Evolutionary conservation across 108 stramenopile genomes (phyloP), one percentile per base, ranked within the genome.

Genomic region (Cyclostephanos tholiformis): DNA sequence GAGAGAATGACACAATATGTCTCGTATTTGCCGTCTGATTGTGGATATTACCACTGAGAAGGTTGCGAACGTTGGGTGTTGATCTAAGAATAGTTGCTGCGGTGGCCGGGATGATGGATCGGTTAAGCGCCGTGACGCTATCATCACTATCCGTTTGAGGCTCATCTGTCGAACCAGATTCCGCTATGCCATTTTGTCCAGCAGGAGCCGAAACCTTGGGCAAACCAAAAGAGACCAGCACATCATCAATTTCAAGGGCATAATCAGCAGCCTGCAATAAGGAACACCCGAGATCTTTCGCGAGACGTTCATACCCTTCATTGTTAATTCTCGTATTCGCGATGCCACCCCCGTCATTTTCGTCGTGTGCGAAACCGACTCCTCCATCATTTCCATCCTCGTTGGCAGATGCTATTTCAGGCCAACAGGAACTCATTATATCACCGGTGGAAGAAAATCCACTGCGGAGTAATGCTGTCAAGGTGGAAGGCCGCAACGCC

Each of bases 1-100:
- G 69, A 49, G 86, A 91, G 79, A 93, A 95, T 30, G 91, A 92
- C 39, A 97, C 81, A 38, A 97, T 91, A 43, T 80, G 77, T 50
- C 79, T 49, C 23, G 72, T 60, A 53, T 26, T 39, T 36, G 44
- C 25, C 35, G 19, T 65, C 51, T 43, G 64, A 46, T 53, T 39
- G 65, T 38, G 20, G 19, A 29, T 53, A 16, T 51, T 46, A 52
- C 67, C 63, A 26, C 32, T 56, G 27, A 41, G 51, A 51, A 50
- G 32, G 26, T 22, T 22, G 23, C 63, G 63, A 52, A 6, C 52
- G 52, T 55, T 72, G 8, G 41, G 6, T 65, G 65, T 74, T 19
- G 73, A 56, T 46, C 51, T 51, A 29, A 80, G 72, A 2, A 80
- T 57, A 60, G 72, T 74, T 3, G 79, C 79, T 49, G 79, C 79